A percentile compares a stretch with the other conserved stretches of the same genome.
Evolutionary conservation across 164 flowering plant species (phyloP).

Genomic region (Platanus orientalis): DNA sequence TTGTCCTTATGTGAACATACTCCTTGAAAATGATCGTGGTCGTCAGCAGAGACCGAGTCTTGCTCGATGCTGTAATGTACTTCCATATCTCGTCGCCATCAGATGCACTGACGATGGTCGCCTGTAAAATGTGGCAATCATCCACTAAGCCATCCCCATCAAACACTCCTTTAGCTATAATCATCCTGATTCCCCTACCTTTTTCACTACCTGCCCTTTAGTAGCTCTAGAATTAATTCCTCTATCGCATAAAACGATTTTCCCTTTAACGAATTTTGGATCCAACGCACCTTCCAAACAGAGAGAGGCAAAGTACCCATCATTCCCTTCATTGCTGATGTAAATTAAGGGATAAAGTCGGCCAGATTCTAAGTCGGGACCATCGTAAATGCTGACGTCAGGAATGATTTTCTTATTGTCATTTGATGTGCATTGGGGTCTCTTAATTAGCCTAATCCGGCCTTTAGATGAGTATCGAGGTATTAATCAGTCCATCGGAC

Average conservation of each 20-base stretch:
- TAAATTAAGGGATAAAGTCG: conserved; percentile 60
- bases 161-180: conserved; percentile 83
- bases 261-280: conserved; percentile 58
- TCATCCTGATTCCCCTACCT: conserved; percentile 85
- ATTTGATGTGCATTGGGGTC: too few species aligned
- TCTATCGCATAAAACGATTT: conserved; percentile 85
- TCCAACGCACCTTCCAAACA: conserved; percentile 83
- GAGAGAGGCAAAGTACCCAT: conserved; percentile 76
- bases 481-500: too few species aligned
- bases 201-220: conserved; percentile 80
- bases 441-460: too few species aligned
- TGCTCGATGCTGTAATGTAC: conserved; percentile 38
- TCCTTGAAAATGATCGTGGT: conserved; percentile 73
- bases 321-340: conserved; percentile 67
- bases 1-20: too few species aligned
- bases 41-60: conserved; percentile 29
- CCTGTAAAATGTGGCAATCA: conserved; percentile 88
- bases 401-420: conserved; percentile 56
- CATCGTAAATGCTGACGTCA: conserved; percentile 75
- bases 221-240: conserved; percentile 75
- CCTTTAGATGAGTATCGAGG: too few species aligned
- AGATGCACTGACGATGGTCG: conserved; percentile 66
- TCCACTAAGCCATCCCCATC: conserved; percentile 95
- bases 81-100: conserved; percentile 63
- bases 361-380: conserved; percentile 51